These are phyloP conservation scores for Phylloboletellus chloephorus DNA, from an alignment of 1,284 basidiomycete genomes.

Conservation along the genomic window DNA sequence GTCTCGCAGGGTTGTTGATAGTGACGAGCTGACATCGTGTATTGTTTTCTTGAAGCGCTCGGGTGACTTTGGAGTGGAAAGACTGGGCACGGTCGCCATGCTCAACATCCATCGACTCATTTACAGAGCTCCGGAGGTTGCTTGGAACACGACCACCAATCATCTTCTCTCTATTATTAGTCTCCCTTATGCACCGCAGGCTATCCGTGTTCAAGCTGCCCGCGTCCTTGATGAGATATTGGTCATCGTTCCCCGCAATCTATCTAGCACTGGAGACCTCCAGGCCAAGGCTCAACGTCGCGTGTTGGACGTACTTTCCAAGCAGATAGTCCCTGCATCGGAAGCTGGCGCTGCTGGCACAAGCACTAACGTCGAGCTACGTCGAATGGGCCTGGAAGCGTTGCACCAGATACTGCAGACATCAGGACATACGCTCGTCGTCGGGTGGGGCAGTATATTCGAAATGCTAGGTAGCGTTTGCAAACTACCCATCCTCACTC, in stretches of 20 bases:
- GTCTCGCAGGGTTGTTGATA: neutral
- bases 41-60: conserved; percentile 45
- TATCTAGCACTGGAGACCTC: conserved; percentile 55
- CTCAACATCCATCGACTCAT: conserved; percentile 86
- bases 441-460: conserved; percentile 93
- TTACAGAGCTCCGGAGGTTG: conserved; percentile 71
- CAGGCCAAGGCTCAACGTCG: conserved; percentile 73
- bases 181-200: conserved; percentile 61
- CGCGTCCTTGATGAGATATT: conserved; percentile 81
- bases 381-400: conserved; percentile 83
- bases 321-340: conserved; percentile 65
- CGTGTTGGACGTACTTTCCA: conserved; percentile 76
- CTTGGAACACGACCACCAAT: conserved; percentile 76
- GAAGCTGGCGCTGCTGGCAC: conserved; percentile 36
- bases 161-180: conserved; percentile 77
- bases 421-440: conserved; percentile 84
- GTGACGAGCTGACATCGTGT: neutral
- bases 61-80: conserved; percentile 83
- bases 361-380: conserved; percentile 66
- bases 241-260: conserved; percentile 62
- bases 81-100: conserved; percentile 73
- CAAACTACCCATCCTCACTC: conserved; percentile 41
- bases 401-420: conserved; percentile 86
- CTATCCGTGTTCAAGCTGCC: conserved; percentile 84
- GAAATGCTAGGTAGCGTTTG: conserved; percentile 84